Conservation (phyloP, 192 early-diverging fungal species). For the Coemansia sp. region DNA sequence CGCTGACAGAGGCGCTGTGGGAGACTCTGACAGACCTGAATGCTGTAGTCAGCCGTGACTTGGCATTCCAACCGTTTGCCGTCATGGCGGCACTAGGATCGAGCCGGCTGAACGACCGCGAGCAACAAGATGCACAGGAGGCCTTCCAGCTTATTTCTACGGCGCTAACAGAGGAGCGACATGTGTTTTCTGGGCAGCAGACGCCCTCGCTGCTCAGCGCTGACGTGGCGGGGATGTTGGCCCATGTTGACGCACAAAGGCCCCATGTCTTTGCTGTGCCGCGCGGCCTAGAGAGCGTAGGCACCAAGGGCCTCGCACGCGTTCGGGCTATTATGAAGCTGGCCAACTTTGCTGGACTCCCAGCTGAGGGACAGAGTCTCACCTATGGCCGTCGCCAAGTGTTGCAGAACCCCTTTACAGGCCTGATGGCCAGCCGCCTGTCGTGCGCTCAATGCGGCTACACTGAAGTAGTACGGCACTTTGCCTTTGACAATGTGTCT, state of each 20-base stretch:
- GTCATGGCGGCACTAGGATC: conserved; percentile 67
- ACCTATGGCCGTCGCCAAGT: conserved; percentile 55
- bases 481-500: conserved; percentile 81
- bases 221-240: conserved; percentile 31
- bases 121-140: conserved; percentile 91
- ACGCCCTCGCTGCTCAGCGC: conserved; percentile 49
- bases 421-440: conserved; percentile 73
- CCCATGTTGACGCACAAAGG: conserved; percentile 21
- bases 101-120: conserved; percentile 65
- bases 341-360: conserved; percentile 33
- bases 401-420: conserved; percentile 71
- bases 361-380: conserved; percentile 44
- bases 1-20: conserved; percentile 58
- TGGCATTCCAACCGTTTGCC: conserved; percentile 64
- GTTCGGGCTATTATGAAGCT: conserved; percentile 54
- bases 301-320: conserved; percentile 49
- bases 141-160: conserved; percentile 81
- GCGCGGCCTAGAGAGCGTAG: conserved; percentile 48
- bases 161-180: conserved; percentile 67
- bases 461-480: conserved; percentile 75
- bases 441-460: conserved; percentile 83
- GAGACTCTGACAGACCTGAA: conserved; percentile 60
- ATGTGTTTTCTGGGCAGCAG: conserved; percentile 33
- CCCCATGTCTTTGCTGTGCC: conserved; percentile 43
- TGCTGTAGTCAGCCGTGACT: conserved; percentile 45